Conservation (phyloP, 306 rosid genomes). For the Pyrus communis region DNA sequence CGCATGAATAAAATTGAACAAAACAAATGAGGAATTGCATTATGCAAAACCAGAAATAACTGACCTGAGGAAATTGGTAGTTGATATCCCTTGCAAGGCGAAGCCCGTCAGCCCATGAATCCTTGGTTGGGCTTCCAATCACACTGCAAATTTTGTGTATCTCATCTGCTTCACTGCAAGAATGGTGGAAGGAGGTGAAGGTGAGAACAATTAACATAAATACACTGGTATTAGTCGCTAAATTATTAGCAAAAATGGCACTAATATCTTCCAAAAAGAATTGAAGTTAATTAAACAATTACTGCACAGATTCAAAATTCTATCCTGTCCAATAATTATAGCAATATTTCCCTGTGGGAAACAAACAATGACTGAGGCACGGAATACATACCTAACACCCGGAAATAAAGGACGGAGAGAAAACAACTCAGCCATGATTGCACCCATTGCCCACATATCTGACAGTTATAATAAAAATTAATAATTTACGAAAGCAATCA, state of each 20-base stretch:
- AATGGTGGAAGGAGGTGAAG: background rate
- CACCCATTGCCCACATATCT: conserved; percentile 99
- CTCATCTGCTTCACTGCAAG: conserved; percentile 85
- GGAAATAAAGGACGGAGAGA: conserved; percentile 94
- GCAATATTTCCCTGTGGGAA: background rate
- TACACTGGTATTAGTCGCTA: background rate
- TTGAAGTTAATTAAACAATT: background rate
- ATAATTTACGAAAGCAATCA: background rate
- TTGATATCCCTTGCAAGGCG: conserved; percentile 81
- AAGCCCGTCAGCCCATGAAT: conserved; percentile 82
- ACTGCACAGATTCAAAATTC: background rate
- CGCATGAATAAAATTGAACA: background rate
- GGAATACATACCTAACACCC: conserved; percentile 54
- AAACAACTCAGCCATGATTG: conserved; percentile 92
- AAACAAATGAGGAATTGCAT: background rate
- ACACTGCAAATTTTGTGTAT: conserved; percentile 86
- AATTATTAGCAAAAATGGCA: background rate
- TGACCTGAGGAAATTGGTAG: conserved; percentile 85
- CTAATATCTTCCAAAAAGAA: background rate
- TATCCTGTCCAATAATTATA: background rate
- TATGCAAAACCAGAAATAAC: background rate
- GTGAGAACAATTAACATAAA: background rate
- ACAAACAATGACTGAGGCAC: background rate
- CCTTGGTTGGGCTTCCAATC: conserved; percentile 76
- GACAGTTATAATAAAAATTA: background rate